Percentiles rank a stretch among this genome's conserved stretches.
These are phyloP conservation scores for Lipomyces kockii DNA, from an alignment of 805 yeast genomes.

Conservation along the genomic window DNA sequence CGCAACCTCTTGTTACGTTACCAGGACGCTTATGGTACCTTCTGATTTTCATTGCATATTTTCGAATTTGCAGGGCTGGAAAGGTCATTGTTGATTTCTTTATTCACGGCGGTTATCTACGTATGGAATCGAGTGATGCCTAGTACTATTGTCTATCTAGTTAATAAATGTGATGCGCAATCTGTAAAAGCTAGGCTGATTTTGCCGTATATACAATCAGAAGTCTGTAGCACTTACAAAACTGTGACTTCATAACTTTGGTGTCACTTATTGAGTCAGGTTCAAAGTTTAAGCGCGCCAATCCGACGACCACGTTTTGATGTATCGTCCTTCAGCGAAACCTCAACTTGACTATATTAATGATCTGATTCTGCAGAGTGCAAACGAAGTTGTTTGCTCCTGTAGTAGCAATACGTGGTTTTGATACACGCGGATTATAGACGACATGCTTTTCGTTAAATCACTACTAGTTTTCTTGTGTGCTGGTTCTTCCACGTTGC, in stretches of 20 bases:
- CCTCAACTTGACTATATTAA: background rate
- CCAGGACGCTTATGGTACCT: constrained; percentile 33
- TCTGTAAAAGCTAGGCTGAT: too few species aligned
- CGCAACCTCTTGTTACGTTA: constrained; percentile 38
- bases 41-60: constrained; percentile 23
- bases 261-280: background rate
- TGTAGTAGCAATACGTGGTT: background rate
- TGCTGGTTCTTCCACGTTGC: constrained; percentile 4
- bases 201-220: too few species aligned
- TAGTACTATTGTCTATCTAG: background rate
- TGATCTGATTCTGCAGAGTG: background rate
- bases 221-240: background rate
- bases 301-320: background rate
- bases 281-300: background rate
- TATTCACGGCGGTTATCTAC: background rate
- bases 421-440: background rate
- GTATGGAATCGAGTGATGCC: background rate
- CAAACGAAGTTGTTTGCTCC: background rate
- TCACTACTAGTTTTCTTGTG: constrained; percentile 5
- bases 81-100: background rate
- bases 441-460: constrained; percentile 1
- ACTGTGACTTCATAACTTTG: background rate
- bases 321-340: background rate
- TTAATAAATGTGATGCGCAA: too few species aligned
- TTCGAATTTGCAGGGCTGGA: constrained; percentile 1